Conservation (phyloP, 1,284 basidiomycete species). For the Xerocomus amazonicus region DNA sequence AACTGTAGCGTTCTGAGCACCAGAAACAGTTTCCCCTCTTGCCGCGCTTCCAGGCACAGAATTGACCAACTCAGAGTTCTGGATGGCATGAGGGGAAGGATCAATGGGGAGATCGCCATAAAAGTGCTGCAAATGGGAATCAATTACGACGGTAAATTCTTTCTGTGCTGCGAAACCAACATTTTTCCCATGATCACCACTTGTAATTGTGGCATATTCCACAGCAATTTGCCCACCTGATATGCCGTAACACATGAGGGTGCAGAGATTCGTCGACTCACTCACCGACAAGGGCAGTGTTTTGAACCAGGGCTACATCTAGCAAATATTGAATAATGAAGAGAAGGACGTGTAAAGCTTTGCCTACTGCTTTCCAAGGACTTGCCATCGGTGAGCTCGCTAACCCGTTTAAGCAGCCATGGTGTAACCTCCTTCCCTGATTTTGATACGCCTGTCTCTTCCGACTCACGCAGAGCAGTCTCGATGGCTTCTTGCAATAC, state of each 20-base stretch:
- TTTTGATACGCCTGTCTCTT: slow-evolving; percentile 76
- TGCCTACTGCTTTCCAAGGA: slow-evolving; percentile 70
- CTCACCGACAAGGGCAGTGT: slow-evolving; percentile 85
- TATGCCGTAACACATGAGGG: slow-evolving; percentile 2
- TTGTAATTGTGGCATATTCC: slow-evolving; percentile 62
- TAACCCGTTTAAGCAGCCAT: slow-evolving; percentile 87
- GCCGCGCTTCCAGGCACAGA: not conserved
- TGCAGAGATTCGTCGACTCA: slow-evolving; percentile 7
- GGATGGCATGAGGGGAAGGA: not conserved
- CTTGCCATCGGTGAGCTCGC: slow-evolving; percentile 74
- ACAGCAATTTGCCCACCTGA: slow-evolving; percentile 78
- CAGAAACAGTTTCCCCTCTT: not conserved
- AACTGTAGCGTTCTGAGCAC: slow-evolving; percentile 36
- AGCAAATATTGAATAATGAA: slow-evolving; percentile 13
- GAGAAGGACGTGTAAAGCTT: not conserved
- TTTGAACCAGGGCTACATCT: slow-evolving; percentile 90
- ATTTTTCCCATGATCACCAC: slow-evolving; percentile 10
- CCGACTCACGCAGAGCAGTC: slow-evolving; percentile 81
- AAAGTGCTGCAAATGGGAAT: slow-evolving; percentile 11
- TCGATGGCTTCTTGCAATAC: slow-evolving; percentile 81
- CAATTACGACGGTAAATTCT: not conserved
- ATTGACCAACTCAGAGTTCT: not conserved
- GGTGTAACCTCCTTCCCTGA: slow-evolving; percentile 93
- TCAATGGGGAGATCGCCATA: not conserved
- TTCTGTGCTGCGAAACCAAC: slow-evolving; percentile 16